Conservation (phyloP, 768 basidiomycete species). For the Termitomyces heimii region DNA sequence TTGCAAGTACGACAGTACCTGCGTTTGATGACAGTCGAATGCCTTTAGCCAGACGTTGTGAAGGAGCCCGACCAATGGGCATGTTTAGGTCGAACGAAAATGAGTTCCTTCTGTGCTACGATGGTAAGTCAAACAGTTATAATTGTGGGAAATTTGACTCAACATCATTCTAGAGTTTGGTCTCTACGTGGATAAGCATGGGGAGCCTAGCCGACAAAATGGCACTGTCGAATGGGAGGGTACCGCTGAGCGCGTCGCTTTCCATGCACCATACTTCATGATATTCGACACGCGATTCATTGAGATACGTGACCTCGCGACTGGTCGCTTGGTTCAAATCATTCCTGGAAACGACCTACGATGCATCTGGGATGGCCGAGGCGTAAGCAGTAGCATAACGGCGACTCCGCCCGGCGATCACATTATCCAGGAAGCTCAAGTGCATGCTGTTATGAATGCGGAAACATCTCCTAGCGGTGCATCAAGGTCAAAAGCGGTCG, state of each 20-base stretch:
- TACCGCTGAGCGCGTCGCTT: constrained; percentile 83
- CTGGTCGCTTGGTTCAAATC: constrained; percentile 79
- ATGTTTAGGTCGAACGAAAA: constrained; percentile 92
- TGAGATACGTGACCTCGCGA: constrained; percentile 83
- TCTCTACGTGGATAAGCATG: constrained; percentile 90
- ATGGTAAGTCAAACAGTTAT: constrained; percentile 48
- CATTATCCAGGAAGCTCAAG: constrained; percentile 68
- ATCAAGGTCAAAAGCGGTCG: constrained; percentile 41
- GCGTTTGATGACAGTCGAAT: constrained; percentile 65
- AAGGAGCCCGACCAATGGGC: constrained; percentile 81
- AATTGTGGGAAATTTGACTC: background rate
- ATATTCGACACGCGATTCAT: constrained; percentile 91
- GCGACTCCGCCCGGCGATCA: constrained; percentile 60
- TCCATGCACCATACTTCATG: constrained; percentile 86
- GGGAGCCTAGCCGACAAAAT: constrained; percentile 71
- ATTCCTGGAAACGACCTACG: constrained; percentile 80
- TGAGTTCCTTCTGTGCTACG: constrained; percentile 92
- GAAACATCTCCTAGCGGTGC: constrained; percentile 36
- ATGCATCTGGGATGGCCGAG: constrained; percentile 89
- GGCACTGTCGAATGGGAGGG: constrained; percentile 94
- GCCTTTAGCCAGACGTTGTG: constrained; percentile 78
- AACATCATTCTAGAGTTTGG: constrained; percentile 66
- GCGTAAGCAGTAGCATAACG: constrained; percentile 49
- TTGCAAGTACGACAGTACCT: constrained; percentile 87
- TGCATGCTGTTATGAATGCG: constrained; percentile 84